These are phyloP conservation scores for Quercus parvula DNA, from an alignment of 306 rosid species.

Conservation along the genomic window DNA sequence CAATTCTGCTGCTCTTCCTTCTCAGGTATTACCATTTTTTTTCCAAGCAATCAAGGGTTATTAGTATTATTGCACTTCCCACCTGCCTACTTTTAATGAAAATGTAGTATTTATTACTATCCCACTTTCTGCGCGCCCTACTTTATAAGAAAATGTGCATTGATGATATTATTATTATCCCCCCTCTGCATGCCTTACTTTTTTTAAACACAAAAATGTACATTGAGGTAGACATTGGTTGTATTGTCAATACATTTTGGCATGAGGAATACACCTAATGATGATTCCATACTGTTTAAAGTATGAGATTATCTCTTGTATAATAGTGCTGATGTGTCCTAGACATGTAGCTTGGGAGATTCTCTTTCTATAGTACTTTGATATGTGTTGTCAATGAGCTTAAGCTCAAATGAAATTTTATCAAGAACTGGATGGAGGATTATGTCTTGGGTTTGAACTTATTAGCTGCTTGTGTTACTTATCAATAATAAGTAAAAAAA, in stretches of 20 bases:
- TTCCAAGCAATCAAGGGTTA: neutral
- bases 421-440: neutral
- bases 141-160: too few relatives aligned
- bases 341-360: too few relatives aligned
- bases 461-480: neutral
- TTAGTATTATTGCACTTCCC: neutral
- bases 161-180: neutral
- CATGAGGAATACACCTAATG: neutral
- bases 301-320: neutral
- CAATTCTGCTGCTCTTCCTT: constrained; percentile 63
- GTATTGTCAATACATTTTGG: neutral
- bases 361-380: too few relatives aligned
- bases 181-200: too few relatives aligned
- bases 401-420: neutral
- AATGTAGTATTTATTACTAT: neutral
- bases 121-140: too few relatives aligned
- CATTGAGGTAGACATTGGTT: neutral
- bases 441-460: neutral
- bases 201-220: neutral
- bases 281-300: neutral
- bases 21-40: constrained; percentile 50
- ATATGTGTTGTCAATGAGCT: neutral
- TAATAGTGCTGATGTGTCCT: neutral
- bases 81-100: too few relatives aligned
- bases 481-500: neutral